Conservation (phyloP, 2,329 filamentous ascomycete species). For the Aspergillus glaucus region DNA sequence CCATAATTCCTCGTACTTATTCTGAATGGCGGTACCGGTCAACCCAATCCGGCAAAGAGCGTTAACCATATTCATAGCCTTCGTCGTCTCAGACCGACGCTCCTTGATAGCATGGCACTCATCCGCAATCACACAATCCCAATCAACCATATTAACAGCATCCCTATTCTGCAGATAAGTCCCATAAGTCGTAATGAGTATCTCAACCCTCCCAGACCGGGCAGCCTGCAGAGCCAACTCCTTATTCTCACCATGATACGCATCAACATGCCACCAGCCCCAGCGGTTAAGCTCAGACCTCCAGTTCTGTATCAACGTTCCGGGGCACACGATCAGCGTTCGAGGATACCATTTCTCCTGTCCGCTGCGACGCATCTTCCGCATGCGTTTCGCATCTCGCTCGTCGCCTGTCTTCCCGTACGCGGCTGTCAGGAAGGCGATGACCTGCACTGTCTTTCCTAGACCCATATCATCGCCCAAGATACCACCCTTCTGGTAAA, state of each 20-base stretch:
- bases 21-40: slow-evolving; percentile 94
- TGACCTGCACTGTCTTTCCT: slow-evolving; percentile 94
- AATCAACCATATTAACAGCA: slow-evolving; percentile 74
- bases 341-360: slow-evolving; percentile 69
- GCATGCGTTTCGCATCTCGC: slow-evolving; percentile 77
- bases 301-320: slow-evolving; percentile 87
- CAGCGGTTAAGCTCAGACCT: slow-evolving; percentile 75
- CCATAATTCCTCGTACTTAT: slow-evolving; percentile 97
- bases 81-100: slow-evolving; percentile 65
- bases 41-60: slow-evolving; percentile 86
- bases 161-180: slow-evolving; percentile 75
- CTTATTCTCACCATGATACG: slow-evolving; percentile 69
- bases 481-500: slow-evolving; percentile 84
- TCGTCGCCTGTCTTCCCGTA: slow-evolving; percentile 93
- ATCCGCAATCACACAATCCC: slow-evolving; percentile 92
- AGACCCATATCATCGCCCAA: slow-evolving; percentile 96
- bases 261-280: slow-evolving; percentile 91
- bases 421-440: slow-evolving; percentile 80
- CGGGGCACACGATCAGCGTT: slow-evolving; percentile 80
- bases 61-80: slow-evolving; percentile 85
- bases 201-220: slow-evolving; percentile 68
- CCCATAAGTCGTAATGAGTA: slow-evolving; percentile 89
- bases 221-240: slow-evolving; percentile 68
- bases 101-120: slow-evolving; percentile 92
- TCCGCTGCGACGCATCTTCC: slow-evolving; percentile 65